These are phyloP conservation scores for Articulospora tetracladia DNA, from an alignment of 495 filamentous ascomycete species.

Conservation along the genomic window DNA sequence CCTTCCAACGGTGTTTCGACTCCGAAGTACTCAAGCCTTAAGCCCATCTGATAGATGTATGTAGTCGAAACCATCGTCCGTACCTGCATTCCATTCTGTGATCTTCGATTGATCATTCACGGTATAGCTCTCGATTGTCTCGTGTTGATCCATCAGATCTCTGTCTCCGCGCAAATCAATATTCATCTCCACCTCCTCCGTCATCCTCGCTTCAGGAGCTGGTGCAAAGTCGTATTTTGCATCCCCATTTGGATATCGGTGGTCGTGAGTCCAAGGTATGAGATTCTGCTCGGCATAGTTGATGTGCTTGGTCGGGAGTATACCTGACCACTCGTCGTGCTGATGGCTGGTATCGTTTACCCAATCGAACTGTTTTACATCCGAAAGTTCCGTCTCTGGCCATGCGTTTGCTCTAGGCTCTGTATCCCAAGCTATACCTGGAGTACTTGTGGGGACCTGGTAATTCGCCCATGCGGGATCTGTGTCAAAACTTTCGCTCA, in stretches of 20 bases:
- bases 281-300: constrained; percentile 8
- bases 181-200: neutral
- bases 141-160: neutral
- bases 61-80: constrained; percentile 7
- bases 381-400: neutral
- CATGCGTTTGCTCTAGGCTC: constrained; percentile 2
- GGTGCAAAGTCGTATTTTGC: neutral
- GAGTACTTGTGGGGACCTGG: constrained; percentile 6
- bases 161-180: neutral
- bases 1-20: too few species aligned
- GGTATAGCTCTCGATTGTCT: neutral
- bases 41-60: constrained; percentile 2
- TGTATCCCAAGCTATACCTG: constrained; percentile 6
- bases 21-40: neutral
- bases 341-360: neutral
- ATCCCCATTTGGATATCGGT: neutral
- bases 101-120: neutral
- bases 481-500: constrained; percentile 9
- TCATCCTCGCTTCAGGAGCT: neutral
- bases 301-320: neutral
- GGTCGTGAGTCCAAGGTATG: constrained; percentile 10
- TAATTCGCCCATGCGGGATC: constrained; percentile 17
- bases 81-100: neutral
- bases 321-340: neutral
- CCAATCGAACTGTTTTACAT: constrained; percentile 1